A percentile compares a stretch with the other conserved stretches of the same genome.
These are phyloP conservation scores for Catharanthus roseus DNA, from an alignment of 257 asterid species.

Conservation along the genomic window DNA sequence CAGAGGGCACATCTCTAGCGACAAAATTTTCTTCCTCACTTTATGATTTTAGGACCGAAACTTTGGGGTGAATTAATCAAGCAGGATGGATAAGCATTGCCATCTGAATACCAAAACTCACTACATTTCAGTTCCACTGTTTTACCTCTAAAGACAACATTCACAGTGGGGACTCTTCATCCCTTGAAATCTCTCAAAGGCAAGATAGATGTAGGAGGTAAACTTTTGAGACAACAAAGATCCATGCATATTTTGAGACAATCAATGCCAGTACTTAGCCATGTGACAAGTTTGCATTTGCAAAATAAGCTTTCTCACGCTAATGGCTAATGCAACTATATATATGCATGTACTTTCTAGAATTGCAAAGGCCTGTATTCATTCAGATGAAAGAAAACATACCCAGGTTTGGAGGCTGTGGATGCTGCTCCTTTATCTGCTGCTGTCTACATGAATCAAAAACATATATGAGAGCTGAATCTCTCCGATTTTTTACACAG, in stretches of 20 bases:
- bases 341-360: not conserved
- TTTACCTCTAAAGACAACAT: not conserved
- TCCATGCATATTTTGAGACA: not conserved
- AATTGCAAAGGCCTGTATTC: not conserved
- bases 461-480: not conserved
- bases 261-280: not conserved
- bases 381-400: constrained; percentile 19
- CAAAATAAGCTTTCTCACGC: not conserved
- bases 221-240: not conserved
- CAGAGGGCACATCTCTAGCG: not conserved
- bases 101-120: not conserved
- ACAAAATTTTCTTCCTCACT: not conserved
- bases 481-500: not conserved
- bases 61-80: not conserved
- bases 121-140: not conserved
- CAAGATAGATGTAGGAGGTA: no score
- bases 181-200: not conserved
- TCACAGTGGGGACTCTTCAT: not conserved
- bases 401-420: constrained; percentile 61
- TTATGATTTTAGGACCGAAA: not conserved
- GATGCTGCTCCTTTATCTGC: constrained; percentile 38
- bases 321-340: not conserved
- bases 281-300: not conserved
- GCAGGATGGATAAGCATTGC: not conserved
- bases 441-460: constrained; percentile 33